A percentile compares a stretch with the other conserved stretches of the same genome.
phyloP scores from a whole-genome alignment of 2,329 filamentous ascomycete species.

The Talaromyces sp. region DNA sequence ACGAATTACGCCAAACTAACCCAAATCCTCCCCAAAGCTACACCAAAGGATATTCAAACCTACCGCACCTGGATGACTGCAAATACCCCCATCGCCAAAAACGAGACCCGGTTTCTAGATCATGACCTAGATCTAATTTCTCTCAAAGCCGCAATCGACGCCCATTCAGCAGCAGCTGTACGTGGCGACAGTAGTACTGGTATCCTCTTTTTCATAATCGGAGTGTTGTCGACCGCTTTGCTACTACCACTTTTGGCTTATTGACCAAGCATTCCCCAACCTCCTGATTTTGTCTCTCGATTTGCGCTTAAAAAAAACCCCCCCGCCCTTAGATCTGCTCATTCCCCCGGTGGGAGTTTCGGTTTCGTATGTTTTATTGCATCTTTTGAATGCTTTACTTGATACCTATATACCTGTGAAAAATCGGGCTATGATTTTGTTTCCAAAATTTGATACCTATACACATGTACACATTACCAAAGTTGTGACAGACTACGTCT shows the following conservation, averaged over 20 bases:
- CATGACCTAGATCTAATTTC: conserved; percentile 47
- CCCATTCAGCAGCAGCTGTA: conserved; percentile 2
- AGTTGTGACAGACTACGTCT: neutral
- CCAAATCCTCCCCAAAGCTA: conserved; percentile 46
- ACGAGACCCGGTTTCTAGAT: conserved; percentile 54
- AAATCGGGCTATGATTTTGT: neutral
- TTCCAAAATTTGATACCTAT: neutral
- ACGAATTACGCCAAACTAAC: conserved; percentile 48
- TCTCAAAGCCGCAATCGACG: conserved; percentile 25
- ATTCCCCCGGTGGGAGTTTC: neutral
- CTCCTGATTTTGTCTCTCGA: neutral
- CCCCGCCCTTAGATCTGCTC: neutral
- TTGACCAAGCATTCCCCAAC: neutral
- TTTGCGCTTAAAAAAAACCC: neutral
- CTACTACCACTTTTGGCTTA: conserved; percentile 58
- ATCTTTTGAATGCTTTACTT: neutral
- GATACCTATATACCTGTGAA: neutral
- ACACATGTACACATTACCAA: neutral
- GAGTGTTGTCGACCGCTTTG: conserved; percentile 51
- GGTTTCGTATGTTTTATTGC: neutral
- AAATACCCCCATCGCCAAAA: conserved; percentile 48
- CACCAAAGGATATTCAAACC: conserved; percentile 45
- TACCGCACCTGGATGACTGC: conserved; percentile 56
- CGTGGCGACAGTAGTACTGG: conserved; percentile 19
- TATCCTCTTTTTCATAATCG: conserved; percentile 39